These are phyloP conservation scores for Saitoella complicata DNA, from an alignment of 805 yeast species.

Conservation along the genomic window DNA sequence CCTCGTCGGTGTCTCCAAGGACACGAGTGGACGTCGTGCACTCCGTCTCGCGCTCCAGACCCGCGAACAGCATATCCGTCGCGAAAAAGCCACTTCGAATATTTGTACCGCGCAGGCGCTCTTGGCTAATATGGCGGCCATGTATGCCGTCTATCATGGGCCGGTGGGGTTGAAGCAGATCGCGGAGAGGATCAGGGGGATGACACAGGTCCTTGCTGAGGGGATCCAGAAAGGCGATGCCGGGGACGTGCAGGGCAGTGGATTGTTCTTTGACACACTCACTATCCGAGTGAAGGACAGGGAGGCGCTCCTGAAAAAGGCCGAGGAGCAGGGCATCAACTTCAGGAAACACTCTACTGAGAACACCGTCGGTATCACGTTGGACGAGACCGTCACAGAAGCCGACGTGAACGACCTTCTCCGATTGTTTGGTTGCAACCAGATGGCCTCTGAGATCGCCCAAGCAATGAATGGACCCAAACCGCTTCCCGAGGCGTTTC, in stretches of 20 bases:
- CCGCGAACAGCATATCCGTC: slow-evolving; percentile 92
- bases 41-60: slow-evolving; percentile 88
- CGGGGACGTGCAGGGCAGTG: slow-evolving; percentile 37
- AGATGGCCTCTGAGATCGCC: slow-evolving; percentile 27
- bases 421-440: slow-evolving; percentile 39
- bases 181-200: slow-evolving; percentile 58
- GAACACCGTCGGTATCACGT: slow-evolving; percentile 49
- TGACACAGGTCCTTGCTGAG: slow-evolving; percentile 55
- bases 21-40: slow-evolving; percentile 79
- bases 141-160: slow-evolving; percentile 94
- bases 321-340: slow-evolving; percentile 54
- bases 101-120: slow-evolving; percentile 97
- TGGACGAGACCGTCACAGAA: slow-evolving; percentile 75
- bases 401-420: slow-evolving; percentile 44
- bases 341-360: slow-evolving; percentile 46
- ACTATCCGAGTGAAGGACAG: slow-evolving; percentile 42
- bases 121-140: slow-evolving; percentile 86
- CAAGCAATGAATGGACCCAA: slow-evolving; percentile 16
- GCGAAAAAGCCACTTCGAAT: slow-evolving; percentile 95
- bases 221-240: slow-evolving; percentile 28
- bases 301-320: slow-evolving; percentile 38
- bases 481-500: slow-evolving; percentile 22
- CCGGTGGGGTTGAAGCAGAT: slow-evolving; percentile 68
- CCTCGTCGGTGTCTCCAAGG: slow-evolving; percentile 83
- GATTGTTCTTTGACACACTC: slow-evolving; percentile 74